Evolutionary conservation across 805 yeast genomes (phyloP), one percentile per base, ranked within the genome.

Genomic region (Yarrowia yakushimensis): DNA sequence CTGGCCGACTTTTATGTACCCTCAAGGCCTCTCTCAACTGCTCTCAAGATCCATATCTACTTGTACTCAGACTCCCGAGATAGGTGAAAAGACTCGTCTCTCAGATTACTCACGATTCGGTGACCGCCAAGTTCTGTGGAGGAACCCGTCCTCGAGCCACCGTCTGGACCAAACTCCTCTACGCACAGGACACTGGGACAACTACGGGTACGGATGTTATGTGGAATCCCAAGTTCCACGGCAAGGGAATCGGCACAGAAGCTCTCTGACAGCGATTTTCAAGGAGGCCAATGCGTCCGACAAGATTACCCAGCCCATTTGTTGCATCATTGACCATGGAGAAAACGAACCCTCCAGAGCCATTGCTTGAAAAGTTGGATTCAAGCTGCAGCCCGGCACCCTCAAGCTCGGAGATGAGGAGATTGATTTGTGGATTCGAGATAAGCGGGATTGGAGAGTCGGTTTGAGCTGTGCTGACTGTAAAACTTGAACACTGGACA

Each of bases 111-210:
- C n/a, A n/a, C n/a, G n/a, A n/a, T n/a, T n/a, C n/a, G 17, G 43
- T 36, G 31, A 52, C 59, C 12, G 59, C 36, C 31, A 52, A 52
- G 43, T 52, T 30, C 43, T 34, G 42, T 25, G 59, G 59, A 23
- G 59, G 59, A 25, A 33, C 42, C 5, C 23, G 59, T 9, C 43
- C 59, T 2, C 23, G 59, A 52, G 10, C 59, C 25, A n/a, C 31
- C 3, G 59, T 52, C 22, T 52, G 59, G 59, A 25, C 33, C 17
- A 52, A 52, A 13, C 43, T 52, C 8, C 13, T 52, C 13, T 34
- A 25, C 18, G 43, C 34, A 7, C 12, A 25, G 59, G 43, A 0
- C 59, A 52, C 33, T 52, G 59, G 59, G 43, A 52, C 12, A 22
- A 33, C 43, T 52, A 15, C 8, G 59, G 59, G 17, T 52, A 52